A percentile compares a stretch with the other conserved stretches of the same genome.
Conservation (phyloP, 2,329 filamentous ascomycete species). For the Fusarium haematococcum region DNA sequence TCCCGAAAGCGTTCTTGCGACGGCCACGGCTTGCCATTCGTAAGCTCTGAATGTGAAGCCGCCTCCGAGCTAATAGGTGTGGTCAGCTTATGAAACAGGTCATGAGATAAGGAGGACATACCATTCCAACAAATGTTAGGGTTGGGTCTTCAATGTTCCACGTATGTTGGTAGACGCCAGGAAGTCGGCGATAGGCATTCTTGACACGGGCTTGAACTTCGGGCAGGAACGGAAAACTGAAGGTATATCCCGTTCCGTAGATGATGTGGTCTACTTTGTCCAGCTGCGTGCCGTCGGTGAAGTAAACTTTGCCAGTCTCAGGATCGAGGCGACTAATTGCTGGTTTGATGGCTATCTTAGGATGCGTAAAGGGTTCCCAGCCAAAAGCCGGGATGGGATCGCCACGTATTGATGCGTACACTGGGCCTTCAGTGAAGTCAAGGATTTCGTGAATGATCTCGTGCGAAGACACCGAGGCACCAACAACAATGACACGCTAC, state of each 20-base stretch:
- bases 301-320: slow-evolving; percentile 7
- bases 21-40: slow-evolving; percentile 36
- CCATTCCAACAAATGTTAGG: slow-evolving; percentile 29
- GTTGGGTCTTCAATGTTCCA: slow-evolving; percentile 35
- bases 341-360: slow-evolving; percentile 23
- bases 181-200: slow-evolving; percentile 13
- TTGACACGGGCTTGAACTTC: slow-evolving; percentile 16
- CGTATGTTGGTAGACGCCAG: slow-evolving; percentile 28
- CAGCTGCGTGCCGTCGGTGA: slow-evolving; percentile 17
- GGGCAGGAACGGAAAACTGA: slow-evolving; percentile 25
- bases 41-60: slow-evolving; percentile 40
- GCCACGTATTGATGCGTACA: slow-evolving; percentile 18
- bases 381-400: slow-evolving; percentile 21
- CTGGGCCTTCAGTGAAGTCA: not conserved
- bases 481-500: slow-evolving; percentile 27
- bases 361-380: slow-evolving; percentile 29
- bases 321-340: slow-evolving; percentile 14
- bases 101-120: not conserved
- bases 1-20: slow-evolving; percentile 25
- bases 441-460: slow-evolving; percentile 30
- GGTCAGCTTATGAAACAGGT: not conserved
- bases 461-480: slow-evolving; percentile 24
- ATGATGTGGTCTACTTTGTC: slow-evolving; percentile 25
- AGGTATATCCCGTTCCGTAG: slow-evolving; percentile 27
- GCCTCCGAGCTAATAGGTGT: slow-evolving; percentile 16